Evolutionary conservation across 2,329 filamentous ascomycete genomes (phyloP).

Genomic region (Ascosphaera apis): DNA sequence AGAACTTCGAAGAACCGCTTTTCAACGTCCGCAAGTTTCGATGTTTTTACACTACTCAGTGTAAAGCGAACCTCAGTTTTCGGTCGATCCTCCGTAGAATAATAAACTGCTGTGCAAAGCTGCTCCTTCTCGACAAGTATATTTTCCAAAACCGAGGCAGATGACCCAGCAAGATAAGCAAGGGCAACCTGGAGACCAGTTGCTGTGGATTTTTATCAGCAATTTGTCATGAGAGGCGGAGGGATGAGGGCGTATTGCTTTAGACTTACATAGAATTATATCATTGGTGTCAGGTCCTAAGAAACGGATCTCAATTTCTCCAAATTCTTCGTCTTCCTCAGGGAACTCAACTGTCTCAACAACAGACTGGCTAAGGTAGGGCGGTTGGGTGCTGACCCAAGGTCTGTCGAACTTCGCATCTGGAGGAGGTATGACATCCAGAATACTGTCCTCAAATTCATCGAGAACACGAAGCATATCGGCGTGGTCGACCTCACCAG

Average conservation of each 20-base stretch:
- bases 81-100: conserved; percentile 56
- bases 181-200: conserved; percentile 60
- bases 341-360: conserved; percentile 73
- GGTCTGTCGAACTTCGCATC: conserved; percentile 61
- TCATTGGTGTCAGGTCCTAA: conserved; percentile 68
- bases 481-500: conserved; percentile 72
- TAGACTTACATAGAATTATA: conserved; percentile 28
- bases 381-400: conserved; percentile 67
- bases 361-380: conserved; percentile 45
- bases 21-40: conserved; percentile 64
- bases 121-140: conserved; percentile 81
- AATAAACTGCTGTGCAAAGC: conserved; percentile 64
- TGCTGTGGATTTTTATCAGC: conserved; percentile 13
- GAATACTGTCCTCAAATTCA: conserved; percentile 67
- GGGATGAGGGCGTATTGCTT: neutral
- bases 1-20: conserved; percentile 66
- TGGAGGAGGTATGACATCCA: conserved; percentile 55
- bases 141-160: conserved; percentile 80
- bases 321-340: conserved; percentile 84
- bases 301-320: conserved; percentile 68
- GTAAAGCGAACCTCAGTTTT: conserved; percentile 69
- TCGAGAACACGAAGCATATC: conserved; percentile 64
- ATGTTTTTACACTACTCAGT: conserved; percentile 66
- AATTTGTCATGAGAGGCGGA: neutral
- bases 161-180: conserved; percentile 77